Evolutionary conservation across 177 flowering plant genomes (phyloP), one percentile per base, ranked within the genome.

Genomic region (Vitis hybrid): DNA sequence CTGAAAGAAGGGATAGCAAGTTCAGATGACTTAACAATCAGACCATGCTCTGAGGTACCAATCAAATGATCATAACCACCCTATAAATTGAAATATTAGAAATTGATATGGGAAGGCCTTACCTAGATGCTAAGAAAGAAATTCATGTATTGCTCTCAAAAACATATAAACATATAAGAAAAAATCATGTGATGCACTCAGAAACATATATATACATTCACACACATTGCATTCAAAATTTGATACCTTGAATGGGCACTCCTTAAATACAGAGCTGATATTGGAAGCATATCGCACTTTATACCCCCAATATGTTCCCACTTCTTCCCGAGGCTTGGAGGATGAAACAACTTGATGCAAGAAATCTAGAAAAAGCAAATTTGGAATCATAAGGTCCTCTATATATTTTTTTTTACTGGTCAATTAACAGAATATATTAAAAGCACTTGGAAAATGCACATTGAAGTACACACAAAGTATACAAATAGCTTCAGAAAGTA

Each of bases 11-110:
- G 99, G 51, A 95, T 63, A 62, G 56, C 60, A 11, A 93, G 89
- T 72, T 90, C 92, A 56, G 97, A 93, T 64, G 99, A 88, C 54
- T 77, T 85, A 62, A 93, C 61, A 70, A 78, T 69, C 56, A 58
- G 61, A 23, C 99, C 99, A 80, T 90, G 98, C 85, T 95, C 99
- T 11, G 99, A 95, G 65, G 98, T 95, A 70, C 99, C 99, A 75
- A 95, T 88, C 67, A 78, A 60, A 75, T 88, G 72, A 81, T 95
- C 95, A 81, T 93, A 95, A 57, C 98, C 97, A 75, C 89, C 93
- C 99, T 95, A 70, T 17, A 62, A 68, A 69, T 50, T 4, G 57
- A 72, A 49, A 63, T 26, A 49, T 49, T 32, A 70, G 48, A 70
- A 70, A 11, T 49, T 9, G 15, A 63, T 45, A 48, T 21, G 60